Percentiles rank a stretch among this genome's conserved stretches.
These are phyloP conservation scores for Angomonas desouzai DNA, from an alignment of 208 protist genomes.

Conservation along the genomic window DNA sequence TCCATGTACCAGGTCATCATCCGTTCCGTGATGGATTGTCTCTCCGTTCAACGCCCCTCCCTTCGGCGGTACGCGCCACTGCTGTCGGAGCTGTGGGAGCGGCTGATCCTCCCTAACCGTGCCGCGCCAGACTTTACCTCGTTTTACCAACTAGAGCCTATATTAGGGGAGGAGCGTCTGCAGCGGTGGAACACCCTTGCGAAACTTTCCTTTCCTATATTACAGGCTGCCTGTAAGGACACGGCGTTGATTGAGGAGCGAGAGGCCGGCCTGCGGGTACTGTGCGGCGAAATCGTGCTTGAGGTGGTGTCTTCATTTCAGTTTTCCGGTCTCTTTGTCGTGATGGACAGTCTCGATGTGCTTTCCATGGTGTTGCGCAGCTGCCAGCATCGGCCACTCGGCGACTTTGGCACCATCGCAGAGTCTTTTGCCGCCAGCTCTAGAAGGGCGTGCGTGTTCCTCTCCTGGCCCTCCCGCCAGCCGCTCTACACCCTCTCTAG, in stretches of 20 bases:
- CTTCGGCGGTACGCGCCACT: constrained; percentile 32
- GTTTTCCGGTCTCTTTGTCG: constrained; percentile 56
- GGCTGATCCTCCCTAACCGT: constrained; percentile 20
- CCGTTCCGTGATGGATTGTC: constrained; percentile 47
- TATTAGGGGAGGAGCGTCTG: constrained; percentile 40
- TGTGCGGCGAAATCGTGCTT: constrained; percentile 45
- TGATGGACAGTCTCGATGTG: constrained; percentile 40
- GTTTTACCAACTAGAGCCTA: constrained; percentile 23
- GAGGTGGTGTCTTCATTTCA: constrained; percentile 50
- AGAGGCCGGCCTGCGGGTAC: constrained; percentile 40
- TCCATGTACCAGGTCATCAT: constrained; percentile 51
- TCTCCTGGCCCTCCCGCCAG: constrained; percentile 28
- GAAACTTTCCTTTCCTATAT: constrained; percentile 24
- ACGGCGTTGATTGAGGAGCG: constrained; percentile 30
- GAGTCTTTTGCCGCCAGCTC: constrained; percentile 27
- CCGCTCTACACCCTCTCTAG: constrained; percentile 19
- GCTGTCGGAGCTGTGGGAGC: constrained; percentile 61
- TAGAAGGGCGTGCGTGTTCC: constrained; percentile 20
- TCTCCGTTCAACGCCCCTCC: constrained; percentile 49
- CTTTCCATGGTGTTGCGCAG: constrained; percentile 21
- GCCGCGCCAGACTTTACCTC: constrained; percentile 27
- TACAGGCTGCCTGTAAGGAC: constrained; percentile 33
- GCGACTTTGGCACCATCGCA: constrained; percentile 42
- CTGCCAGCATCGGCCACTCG: constrained; percentile 29
- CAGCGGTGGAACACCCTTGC: constrained; percentile 47